phyloP scores from a whole-genome alignment of 257 asterid species.

The Solanum corneliomulleri region DNA sequence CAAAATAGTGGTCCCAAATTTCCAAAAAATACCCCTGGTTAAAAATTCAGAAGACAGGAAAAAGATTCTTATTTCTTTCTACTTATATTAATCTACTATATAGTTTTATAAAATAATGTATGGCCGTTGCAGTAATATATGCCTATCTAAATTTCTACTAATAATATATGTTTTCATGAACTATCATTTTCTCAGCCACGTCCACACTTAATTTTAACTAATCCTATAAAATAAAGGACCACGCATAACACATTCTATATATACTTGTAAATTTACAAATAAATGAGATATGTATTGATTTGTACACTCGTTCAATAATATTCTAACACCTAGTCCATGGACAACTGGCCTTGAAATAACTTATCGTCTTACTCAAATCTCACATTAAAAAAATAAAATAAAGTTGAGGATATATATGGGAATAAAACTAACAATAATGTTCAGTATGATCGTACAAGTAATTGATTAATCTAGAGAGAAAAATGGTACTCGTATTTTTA shows the following conservation, averaged over 20 bases:
- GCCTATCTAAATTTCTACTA: not conserved
- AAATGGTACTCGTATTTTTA: no score
- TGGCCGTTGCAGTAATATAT: not conserved
- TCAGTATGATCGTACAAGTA: not conserved
- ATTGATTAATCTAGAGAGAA: not conserved
- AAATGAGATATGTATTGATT: conserved; percentile 16
- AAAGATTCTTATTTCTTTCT: conserved; percentile 4
- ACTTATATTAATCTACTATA: not conserved
- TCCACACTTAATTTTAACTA: not conserved
- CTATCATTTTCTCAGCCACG: not conserved
- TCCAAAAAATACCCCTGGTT: not conserved
- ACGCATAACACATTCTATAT: not conserved
- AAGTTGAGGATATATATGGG: not conserved
- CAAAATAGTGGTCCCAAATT: conserved; percentile 34
- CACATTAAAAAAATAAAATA: not conserved
- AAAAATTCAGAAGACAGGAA: not conserved
- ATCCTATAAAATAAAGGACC: not conserved
- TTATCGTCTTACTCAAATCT: not conserved
- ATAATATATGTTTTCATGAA: not conserved
- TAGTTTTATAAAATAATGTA: not conserved
- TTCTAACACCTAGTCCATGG: not conserved
- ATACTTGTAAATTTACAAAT: not conserved
- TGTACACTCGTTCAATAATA: conserved; percentile 13
- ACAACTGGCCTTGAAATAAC: not conserved
- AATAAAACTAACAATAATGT: no score